Evolutionary conservation across 1,139 yeast genomes (phyloP).

Genomic region (Geotrichum reessii): DNA sequence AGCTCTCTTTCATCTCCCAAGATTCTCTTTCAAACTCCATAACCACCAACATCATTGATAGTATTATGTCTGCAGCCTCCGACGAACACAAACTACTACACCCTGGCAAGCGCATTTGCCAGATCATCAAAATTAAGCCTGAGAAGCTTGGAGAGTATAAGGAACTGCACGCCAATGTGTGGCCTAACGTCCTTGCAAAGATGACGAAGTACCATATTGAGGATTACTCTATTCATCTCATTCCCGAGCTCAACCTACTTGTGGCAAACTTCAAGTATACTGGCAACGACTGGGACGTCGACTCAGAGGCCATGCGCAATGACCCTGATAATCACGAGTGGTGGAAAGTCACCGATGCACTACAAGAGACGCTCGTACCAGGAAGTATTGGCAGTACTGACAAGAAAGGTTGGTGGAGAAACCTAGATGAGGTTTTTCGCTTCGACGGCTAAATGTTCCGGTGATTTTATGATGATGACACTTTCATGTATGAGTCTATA

Average conservation of each 20-base stretch:
- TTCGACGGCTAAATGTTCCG: slow-evolving; percentile 25
- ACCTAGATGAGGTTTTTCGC: slow-evolving; percentile 38
- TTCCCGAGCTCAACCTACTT: slow-evolving; percentile 32
- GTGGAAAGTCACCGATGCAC: slow-evolving; percentile 39
- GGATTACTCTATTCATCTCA: slow-evolving; percentile 39
- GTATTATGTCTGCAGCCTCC: neutral
- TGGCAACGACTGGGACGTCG: slow-evolving; percentile 38
- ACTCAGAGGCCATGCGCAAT: slow-evolving; percentile 32
- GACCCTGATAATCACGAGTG: slow-evolving; percentile 39
- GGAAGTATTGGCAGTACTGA: slow-evolving; percentile 39
- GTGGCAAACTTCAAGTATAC: slow-evolving; percentile 37
- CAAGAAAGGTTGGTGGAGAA: slow-evolving; percentile 39
- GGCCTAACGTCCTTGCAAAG: slow-evolving; percentile 34
- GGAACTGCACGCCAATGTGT: slow-evolving; percentile 32
- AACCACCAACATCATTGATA: neutral
- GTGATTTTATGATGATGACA: neutral
- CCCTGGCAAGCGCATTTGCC: slow-evolving; percentile 36
- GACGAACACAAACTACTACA: neutral
- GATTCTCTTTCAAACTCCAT: neutral
- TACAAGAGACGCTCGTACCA: slow-evolving; percentile 38
- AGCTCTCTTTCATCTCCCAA: neutral
- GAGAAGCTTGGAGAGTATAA: slow-evolving; percentile 38
- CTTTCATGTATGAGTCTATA: neutral
- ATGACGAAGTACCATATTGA: slow-evolving; percentile 37
- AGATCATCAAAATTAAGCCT: slow-evolving; percentile 38